Conservation (phyloP, 495 filamentous ascomycete species). For the Penicillium bovifimosum region DNA sequence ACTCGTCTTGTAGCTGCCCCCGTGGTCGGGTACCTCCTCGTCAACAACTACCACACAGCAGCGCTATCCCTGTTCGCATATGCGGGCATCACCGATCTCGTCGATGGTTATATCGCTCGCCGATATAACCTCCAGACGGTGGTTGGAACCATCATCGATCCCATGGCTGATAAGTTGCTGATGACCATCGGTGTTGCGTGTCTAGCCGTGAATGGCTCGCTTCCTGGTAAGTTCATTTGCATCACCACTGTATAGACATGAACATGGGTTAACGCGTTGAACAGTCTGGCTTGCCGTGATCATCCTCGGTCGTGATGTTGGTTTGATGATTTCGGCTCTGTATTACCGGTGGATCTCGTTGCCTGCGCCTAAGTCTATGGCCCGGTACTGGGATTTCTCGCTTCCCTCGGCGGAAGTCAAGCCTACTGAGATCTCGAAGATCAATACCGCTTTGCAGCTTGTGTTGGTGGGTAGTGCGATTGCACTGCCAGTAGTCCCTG, state of each 20-base stretch:
- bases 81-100: conserved; percentile 82
- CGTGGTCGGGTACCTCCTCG: conserved; percentile 80
- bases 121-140: conserved; percentile 85
- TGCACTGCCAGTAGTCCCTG: conserved; percentile 59
- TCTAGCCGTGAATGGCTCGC: conserved; percentile 69
- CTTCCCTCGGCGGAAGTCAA: conserved; percentile 89
- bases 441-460: conserved; percentile 78
- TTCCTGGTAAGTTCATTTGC: conserved; percentile 58
- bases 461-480: conserved; percentile 73
- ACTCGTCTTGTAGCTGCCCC: conserved; percentile 80
- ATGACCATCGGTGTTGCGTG: conserved; percentile 89
- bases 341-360: conserved; percentile 95
- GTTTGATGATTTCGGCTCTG: conserved; percentile 80
- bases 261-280: neutral
- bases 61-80: conserved; percentile 85
- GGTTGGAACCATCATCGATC: conserved; percentile 92
- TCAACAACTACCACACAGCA: conserved; percentile 70
- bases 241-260: neutral
- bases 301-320: conserved; percentile 85
- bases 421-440: conserved; percentile 86
- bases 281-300: conserved; percentile 79
- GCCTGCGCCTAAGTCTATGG: conserved; percentile 85
- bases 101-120: conserved; percentile 91
- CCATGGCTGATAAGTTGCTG: conserved; percentile 91
- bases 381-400: conserved; percentile 95